These are phyloP conservation scores for Malania oleifera DNA, from an alignment of 164 flowering plant genomes.

Conservation along the genomic window DNA sequence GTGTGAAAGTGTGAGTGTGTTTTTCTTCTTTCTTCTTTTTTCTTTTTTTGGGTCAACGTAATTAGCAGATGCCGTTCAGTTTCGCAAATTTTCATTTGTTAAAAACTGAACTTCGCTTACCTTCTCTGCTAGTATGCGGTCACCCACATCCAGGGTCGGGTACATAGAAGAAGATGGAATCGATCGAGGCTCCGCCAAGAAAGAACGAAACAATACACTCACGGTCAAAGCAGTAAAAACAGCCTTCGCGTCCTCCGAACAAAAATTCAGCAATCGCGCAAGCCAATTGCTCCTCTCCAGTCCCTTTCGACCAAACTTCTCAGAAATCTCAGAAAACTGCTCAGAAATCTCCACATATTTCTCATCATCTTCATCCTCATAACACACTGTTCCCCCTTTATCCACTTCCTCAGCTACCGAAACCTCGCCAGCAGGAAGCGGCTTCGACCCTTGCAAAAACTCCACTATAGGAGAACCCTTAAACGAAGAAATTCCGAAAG, in stretches of 20 bases:
- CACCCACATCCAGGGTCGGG: conserved; percentile 89
- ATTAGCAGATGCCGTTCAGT: too few species aligned
- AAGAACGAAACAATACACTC: conserved; percentile 52
- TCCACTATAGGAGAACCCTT: conserved; percentile 47
- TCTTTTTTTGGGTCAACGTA: too few species aligned
- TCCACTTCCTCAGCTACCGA: conserved; percentile 20
- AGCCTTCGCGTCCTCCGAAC: conserved; percentile 75
- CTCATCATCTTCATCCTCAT: conserved; percentile 1
- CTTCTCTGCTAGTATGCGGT: conserved; percentile 92
- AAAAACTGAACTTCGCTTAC: conserved; percentile 20
- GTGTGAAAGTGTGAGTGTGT: too few species aligned
- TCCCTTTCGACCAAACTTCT: conserved; percentile 1
- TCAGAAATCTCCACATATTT: not conserved
- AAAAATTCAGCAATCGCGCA: conserved; percentile 29
- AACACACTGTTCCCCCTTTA: conserved; percentile 29
- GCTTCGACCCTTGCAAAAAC: conserved; percentile 50
- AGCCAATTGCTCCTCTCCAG: conserved; percentile 38
- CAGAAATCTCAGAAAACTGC: conserved; percentile 1
- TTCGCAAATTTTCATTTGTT: too few species aligned
- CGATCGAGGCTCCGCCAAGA: conserved; percentile 80
- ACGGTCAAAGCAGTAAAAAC: conserved; percentile 76
- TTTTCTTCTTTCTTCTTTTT: too few species aligned
- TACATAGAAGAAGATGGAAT: conserved; percentile 87
- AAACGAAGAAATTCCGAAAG: conserved; percentile 39
- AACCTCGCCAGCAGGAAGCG: conserved; percentile 51